Percentiles rank a stretch among this genome's conserved stretches.
Conservation (phyloP, 228 moss, liverwort and hornwort species). For the Sphagnum magellanicum region DNA sequence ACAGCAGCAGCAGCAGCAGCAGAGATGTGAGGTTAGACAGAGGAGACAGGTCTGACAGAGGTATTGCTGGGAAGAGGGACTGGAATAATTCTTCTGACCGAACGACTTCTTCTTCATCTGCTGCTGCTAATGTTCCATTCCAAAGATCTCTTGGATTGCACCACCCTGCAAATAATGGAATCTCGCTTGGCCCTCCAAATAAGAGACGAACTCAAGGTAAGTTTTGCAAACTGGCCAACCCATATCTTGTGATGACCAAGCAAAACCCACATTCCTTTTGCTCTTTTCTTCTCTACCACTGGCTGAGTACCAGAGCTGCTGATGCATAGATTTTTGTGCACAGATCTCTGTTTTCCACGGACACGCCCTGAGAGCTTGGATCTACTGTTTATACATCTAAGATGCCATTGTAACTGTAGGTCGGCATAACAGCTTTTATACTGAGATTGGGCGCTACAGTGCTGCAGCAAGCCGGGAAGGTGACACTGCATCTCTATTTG, state of each 20-base stretch:
- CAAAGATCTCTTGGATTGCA: slow-evolving; percentile 48
- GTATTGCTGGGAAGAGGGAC: slow-evolving; percentile 59
- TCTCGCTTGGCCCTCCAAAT: slow-evolving; percentile 43
- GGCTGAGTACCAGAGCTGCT: background rate
- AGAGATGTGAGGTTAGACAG: slow-evolving; percentile 67
- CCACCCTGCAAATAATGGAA: slow-evolving; percentile 17
- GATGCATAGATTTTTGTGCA: background rate
- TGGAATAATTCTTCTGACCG: slow-evolving; percentile 46
- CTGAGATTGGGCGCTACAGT: slow-evolving; percentile 53
- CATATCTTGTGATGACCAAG: background rate
- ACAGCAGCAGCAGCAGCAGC: slow-evolving; percentile 6
- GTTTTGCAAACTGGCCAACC: slow-evolving; percentile 1
- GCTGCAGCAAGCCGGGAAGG: slow-evolving; percentile 36
- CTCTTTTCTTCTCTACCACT: background rate
- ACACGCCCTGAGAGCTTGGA: too few relatives aligned
- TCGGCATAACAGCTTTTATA: slow-evolving; percentile 44
- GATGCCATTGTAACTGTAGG: slow-evolving; percentile 20
- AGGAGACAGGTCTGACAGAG: slow-evolving; percentile 50
- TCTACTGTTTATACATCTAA: background rate
- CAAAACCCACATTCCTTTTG: background rate
- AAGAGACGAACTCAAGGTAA: slow-evolving; percentile 64
- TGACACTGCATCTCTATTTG: slow-evolving; percentile 39
- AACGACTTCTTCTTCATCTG: slow-evolving; percentile 33
- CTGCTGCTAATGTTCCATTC: slow-evolving; percentile 10
- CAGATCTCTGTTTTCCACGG: too few relatives aligned